phyloP scores from a whole-genome alignment of 2,329 filamentous ascomycete species.

The Neodidymelliopsis sp. region DNA sequence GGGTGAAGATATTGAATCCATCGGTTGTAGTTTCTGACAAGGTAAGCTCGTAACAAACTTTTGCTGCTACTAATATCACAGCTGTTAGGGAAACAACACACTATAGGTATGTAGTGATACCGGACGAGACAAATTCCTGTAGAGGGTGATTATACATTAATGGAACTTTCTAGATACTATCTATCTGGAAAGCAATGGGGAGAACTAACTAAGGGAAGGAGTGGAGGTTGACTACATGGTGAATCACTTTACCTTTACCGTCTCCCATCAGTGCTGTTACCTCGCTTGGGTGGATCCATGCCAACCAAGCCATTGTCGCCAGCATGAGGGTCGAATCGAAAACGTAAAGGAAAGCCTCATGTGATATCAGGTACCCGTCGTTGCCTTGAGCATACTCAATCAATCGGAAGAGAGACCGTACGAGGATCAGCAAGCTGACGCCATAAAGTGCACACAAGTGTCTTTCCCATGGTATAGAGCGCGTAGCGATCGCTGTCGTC shows the following conservation, averaged over 20 bases:
- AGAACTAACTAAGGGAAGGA: constrained; percentile 1
- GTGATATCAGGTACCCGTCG: constrained; percentile 52
- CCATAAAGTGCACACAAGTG: constrained; percentile 55
- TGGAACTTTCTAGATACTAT: too few relatives aligned
- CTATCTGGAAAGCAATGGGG: too few relatives aligned
- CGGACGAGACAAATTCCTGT: too few relatives aligned
- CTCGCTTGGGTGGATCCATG: constrained; percentile 48
- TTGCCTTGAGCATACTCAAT: constrained; percentile 57
- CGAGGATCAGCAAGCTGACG: constrained; percentile 56
- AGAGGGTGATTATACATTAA: too few relatives aligned
- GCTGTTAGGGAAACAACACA: too few relatives aligned
- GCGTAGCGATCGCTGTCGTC: not conserved
- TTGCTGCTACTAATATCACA: too few relatives aligned
- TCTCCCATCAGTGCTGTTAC: constrained; percentile 13
- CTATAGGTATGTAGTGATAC: too few relatives aligned
- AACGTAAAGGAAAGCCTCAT: constrained; percentile 55
- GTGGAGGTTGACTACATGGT: constrained; percentile 5
- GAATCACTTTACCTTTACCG: constrained; percentile 5
- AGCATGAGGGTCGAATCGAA: constrained; percentile 57
- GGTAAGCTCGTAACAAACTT: too few relatives aligned
- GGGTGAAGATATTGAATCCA: too few relatives aligned
- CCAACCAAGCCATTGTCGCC: constrained; percentile 52
- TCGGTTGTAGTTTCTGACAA: too few relatives aligned
- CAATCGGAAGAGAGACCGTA: constrained; percentile 59
- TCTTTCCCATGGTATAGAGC: constrained; percentile 36